Evolutionary conservation across 257 asterid species (phyloP), one percentile per base, ranked within the genome.

Genomic region (Solanum tarijense): DNA sequence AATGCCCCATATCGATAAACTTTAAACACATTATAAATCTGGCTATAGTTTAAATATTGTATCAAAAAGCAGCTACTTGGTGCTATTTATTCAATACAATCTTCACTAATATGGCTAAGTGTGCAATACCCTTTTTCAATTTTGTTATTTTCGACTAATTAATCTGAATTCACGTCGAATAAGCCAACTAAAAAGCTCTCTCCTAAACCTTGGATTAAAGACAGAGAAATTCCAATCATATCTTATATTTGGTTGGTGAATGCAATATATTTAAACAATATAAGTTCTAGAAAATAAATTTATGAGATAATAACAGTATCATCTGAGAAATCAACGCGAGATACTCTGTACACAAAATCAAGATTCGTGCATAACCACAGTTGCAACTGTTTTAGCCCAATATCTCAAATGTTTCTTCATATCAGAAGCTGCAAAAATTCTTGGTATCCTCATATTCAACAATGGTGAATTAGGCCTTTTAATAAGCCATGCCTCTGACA

Each of bases 321-420:
- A 2, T 27, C 2, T 5, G 74, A 27, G 8, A 66, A 66, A 65
- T 65, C 34, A 65, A 65, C 8, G 7, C 1, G 2, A 32, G 5
- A 38, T 29, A 83, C 62, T 48, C 41, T 4, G 1, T 9, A 2
- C 21, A 18, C 3, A 82, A 32, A 16, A 71, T 71, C 41, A 91
- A 89, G 91, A 90, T 84, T 93, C 89, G 74, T 90, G 95, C 2
- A 55, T 92, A 88, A 93, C 83, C 3, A 92, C 90, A 11, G 90
- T 90, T 20, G 98, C 98, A 34, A 93, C 96, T 4, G 93, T 91
- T 46, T 90, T 92, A 48, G 96, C 98, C 98, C 96, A 94, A 21
- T 74, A 83, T 91, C 75, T 95, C 85, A 95, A 52, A 86, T 94
- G 95, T 35, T 91, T 93, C 95, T 95, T 95, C 96, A 94, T 93